Base-by-base conservation (phyloP, 1,284 basidiomycete species). In the Sanghuangporus sanghuang region DNA sequence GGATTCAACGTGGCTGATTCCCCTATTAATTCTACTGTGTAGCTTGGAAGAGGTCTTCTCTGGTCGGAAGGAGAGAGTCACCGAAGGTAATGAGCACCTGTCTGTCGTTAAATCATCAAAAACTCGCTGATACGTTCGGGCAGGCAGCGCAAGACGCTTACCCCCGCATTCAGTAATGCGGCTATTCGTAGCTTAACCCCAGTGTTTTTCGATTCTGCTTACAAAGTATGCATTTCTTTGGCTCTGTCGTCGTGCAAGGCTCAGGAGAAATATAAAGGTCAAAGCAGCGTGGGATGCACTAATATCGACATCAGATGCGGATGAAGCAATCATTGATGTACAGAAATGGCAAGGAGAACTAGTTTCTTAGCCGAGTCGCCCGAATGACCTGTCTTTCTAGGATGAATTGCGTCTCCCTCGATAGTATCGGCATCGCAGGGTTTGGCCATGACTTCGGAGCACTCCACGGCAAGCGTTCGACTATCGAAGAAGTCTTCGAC, bases 361-460 rank as follows among this genome's bases (percentile, higher is more conserved):
- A n/a, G 14, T 27, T 23, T 23, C 3, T 8, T 23, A 7, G 50
- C 2, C 12, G 23, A 52, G 6, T 23, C 23, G 16, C 21, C 2
- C 21, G 14, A 27, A 21, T 27, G 32, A 52, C 27, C 21, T 52
- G 50, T 8, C 44, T 35, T 23, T 14, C 0, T 16, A 76, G 82
- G 79, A 81, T 82, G 81, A 82, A 82, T 64, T 72, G 71, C 18
- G 71, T 82, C 23, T 76, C 82, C 0, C 76, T 86, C 6, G 85
- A 87, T 69, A 80, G 79, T 2, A 77, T 87, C 61, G 85, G 86
- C 1, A 83, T 86, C 57, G 82, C 83, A 0, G 78, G 79, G 0
- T 80, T 87, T 67, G 79, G 80, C 0, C 82, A 86, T 69, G 78
- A 85, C 66, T 86, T 87, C 67, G 77, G 78, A 3, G 74, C 82